Conservation (phyloP, 2,329 filamentous ascomycete species). For the Colletotrichum orbiculare region DNA sequence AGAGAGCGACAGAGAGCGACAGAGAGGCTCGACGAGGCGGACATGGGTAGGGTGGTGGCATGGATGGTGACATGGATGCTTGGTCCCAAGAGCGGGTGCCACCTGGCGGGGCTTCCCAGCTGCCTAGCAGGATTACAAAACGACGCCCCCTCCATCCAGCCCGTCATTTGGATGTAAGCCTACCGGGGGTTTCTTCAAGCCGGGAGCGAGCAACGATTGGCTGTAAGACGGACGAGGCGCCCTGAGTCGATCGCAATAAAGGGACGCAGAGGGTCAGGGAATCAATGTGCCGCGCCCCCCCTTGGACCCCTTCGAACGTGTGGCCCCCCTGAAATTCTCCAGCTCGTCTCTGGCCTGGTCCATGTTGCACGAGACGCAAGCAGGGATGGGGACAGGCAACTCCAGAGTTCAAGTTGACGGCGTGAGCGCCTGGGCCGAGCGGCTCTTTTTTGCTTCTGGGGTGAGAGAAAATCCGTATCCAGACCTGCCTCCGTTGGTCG, state of each 20-base stretch:
- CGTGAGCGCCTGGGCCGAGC: constrained; percentile 38
- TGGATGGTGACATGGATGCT: constrained; percentile 2
- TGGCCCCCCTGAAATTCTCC: constrained; percentile 7
- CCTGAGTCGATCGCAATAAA: constrained; percentile 25
- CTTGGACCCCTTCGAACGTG: constrained; percentile 28
- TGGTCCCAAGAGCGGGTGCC: constrained; percentile 26
- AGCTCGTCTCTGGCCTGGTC: constrained; percentile 9
- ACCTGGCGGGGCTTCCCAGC: constrained; percentile 16
- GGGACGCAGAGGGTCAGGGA: constrained; percentile 16
- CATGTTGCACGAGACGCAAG: constrained; percentile 32
- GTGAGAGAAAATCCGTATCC: constrained; percentile 36
- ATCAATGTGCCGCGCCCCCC: not conserved
- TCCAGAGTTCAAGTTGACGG: constrained; percentile 36
- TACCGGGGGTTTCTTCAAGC: not conserved
- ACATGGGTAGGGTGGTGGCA: not conserved
- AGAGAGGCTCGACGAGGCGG: constrained; percentile 13
- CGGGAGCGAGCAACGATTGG: constrained; percentile 9
- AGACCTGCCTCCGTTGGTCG: not conserved
- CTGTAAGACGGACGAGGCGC: constrained; percentile 10
- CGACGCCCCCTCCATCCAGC: constrained; percentile 15
- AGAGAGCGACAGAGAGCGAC: not conserved
- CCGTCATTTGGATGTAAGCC: constrained; percentile 17
- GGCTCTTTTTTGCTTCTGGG: constrained; percentile 24
- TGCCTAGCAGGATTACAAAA: constrained; percentile 13
- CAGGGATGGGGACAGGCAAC: constrained; percentile 30